Base-by-base conservation (phyloP, 306 rosid species). In the Adenanthera pavonina region DNA sequence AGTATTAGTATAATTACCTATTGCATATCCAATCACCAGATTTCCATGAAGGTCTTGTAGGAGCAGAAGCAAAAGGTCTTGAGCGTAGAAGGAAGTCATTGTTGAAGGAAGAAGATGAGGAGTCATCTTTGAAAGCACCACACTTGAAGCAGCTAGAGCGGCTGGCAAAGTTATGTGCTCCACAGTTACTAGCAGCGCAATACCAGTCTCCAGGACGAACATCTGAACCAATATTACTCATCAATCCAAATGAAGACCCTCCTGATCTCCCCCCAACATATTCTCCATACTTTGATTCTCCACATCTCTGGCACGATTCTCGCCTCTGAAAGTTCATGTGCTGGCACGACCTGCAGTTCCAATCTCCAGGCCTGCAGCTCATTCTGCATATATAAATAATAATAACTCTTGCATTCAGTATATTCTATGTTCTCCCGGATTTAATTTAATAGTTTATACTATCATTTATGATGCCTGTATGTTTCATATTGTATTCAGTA, bases 1-100 rank as follows among this genome's bases (percentile, higher is more conserved):
- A 5, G 1, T 0, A 34, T 3, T 11, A 46, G 3, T 8, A 49
- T 7, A 34, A 78, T 57, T 25, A 92, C 99, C 98, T 91, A 87
- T n/a, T 89, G 77, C 99, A 95, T 81, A 95, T 93, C 99, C 99
- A 95, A 34, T 95, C 99, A 13, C 99, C 99, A 25, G 99, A 95
- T 78, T 93, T 95, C 99, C 99, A 93, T 36, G 94, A 96, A 36
- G 98, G 97, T 78, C 94, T 84, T 10, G 85, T 84, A 17, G 80
- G 81, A 16, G 82, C 69, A 5, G 69, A 77, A 2, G 82, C 83
- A 4, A 84, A 85, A 12, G 87, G 84, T 69, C 94, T 79, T 3
- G 95, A 87, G 78, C 94, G 90, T 6, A 87, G 73, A 69, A 84
- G 73, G 69, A 85, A 78, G 65, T 91, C 91, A 61, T 25, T 79